Percentiles rank a stretch among this genome's conserved stretches.
These are phyloP conservation scores for Gaultheria prostrata DNA, from an alignment of 148 eudicot species.

Conservation along the genomic window DNA sequence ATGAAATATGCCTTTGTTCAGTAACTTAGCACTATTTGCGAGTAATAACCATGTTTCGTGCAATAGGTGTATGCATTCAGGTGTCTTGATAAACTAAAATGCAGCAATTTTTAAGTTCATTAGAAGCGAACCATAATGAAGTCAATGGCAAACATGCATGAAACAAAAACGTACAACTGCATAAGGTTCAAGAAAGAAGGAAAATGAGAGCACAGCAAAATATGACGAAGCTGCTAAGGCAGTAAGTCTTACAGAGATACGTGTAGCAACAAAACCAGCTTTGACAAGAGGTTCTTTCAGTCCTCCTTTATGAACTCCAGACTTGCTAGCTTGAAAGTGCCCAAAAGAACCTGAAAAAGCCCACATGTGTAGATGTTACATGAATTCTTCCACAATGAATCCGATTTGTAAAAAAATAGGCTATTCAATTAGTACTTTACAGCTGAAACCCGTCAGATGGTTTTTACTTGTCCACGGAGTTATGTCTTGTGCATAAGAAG, in stretches of 20 bases:
- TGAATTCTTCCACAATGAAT: background rate
- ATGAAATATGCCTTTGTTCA: background rate
- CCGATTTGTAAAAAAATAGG: background rate
- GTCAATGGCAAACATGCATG: background rate
- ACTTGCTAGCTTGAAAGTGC: constrained; percentile 97
- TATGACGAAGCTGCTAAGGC: background rate
- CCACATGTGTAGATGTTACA: background rate
- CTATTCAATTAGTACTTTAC: background rate
- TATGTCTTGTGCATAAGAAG: background rate
- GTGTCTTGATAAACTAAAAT: background rate
- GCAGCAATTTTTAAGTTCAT: background rate
- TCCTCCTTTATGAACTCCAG: constrained; percentile 96
- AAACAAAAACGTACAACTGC: background rate
- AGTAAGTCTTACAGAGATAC: constrained; percentile 73
- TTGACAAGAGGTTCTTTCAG: constrained; percentile 67
- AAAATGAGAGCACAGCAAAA: background rate
- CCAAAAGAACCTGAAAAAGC: constrained; percentile 92
- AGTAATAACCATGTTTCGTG: background rate
- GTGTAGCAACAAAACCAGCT: constrained; percentile 97
- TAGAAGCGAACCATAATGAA: background rate
- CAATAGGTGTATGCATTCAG: background rate
- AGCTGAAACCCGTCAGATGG: background rate
- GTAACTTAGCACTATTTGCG: background rate
- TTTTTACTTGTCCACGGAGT: background rate
- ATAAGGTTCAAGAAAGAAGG: background rate